Evolutionary conservation across 768 basidiomycete species (phyloP), one percentile per base, ranked within the genome.

Genomic region (Boletus huronensis): DNA sequence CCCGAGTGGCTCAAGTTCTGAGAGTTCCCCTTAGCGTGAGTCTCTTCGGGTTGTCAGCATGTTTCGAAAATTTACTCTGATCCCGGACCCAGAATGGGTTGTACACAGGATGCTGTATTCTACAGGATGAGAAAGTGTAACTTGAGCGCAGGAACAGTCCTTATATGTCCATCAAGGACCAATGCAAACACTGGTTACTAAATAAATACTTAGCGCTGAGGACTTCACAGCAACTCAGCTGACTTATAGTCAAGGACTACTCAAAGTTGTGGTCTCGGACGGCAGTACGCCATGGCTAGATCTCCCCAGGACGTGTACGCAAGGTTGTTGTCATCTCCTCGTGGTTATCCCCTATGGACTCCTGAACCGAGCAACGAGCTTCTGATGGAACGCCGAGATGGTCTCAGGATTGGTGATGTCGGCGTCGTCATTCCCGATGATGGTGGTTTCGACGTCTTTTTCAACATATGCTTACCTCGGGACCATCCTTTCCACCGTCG

Each of bases 401-500:
- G 72, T 6, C 59, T 70, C 32, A 66, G 50, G 29, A 69, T 73
- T 17, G 73, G 73, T 6, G 73, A 75, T 52, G 66, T 48, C 6
- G 47, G 47, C 6, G 34, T 74, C 11, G 59, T 72, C 21, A 64
- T 54, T 5, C 52, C 64, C 1, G 61, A 61, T 3, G 58, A 64
- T 45, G 72, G 72, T 13, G 60, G 58, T 9, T 74, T 74, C 26
- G 65, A 67, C 49, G 70, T 68, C 54, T 59, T 72, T 0, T 74
- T 74, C 60, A 73, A 71, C 48, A 67, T 72, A 6, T 68, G 62
- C 29, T 51, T 68, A 8, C 64, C 70, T 42, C 64, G 58, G 6
- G 62, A 70, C 21, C 68, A 74, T 50, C 32, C 59, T 4, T 59
- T 47, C 17, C 46, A 54, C 13, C 47, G 47, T 43, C 55, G 29